Percentiles rank a stretch among this genome's conserved stretches.
phyloP scores from a whole-genome alignment of 2,329 filamentous ascomycete genomes.

The Botrytis galanthina region DNA sequence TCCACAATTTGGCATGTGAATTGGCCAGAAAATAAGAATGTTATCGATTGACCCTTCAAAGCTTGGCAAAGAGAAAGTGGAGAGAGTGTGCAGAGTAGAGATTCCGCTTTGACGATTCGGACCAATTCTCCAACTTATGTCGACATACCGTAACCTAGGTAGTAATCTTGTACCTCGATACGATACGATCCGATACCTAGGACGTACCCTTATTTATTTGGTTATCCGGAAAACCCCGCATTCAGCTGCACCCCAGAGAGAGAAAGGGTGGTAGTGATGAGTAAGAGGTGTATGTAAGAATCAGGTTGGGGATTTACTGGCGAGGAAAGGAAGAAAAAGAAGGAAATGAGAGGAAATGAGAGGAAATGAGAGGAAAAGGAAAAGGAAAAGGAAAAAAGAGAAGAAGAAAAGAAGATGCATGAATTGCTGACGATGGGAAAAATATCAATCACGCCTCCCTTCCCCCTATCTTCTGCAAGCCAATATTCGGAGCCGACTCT shows the following conservation, averaged over 20 bases:
- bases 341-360: neutral
- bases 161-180: neutral
- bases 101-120: slow-evolving; percentile 11
- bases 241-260: slow-evolving; percentile 11
- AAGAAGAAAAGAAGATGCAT: neutral
- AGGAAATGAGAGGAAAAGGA: rapidly evolving
- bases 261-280: neutral
- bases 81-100: neutral
- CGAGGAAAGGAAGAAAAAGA: neutral
- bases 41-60: slow-evolving; percentile 6
- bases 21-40: neutral
- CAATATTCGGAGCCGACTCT: neutral
- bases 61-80: slow-evolving; percentile 1
- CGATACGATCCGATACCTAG: neutral
- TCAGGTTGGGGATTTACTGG: neutral
- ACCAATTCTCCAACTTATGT: neutral
- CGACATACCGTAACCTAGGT: neutral
- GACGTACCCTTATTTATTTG: neutral
- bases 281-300: neutral
- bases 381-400: neutral
- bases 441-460: neutral
- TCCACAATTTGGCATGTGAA: neutral
- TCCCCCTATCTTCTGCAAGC: neutral
- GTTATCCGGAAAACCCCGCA: neutral
- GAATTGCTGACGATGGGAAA: neutral